Evolutionary conservation across 1,139 yeast genomes (phyloP), one percentile per base, ranked within the genome.

Genomic region (Sugiyamaella pinicola): DNA sequence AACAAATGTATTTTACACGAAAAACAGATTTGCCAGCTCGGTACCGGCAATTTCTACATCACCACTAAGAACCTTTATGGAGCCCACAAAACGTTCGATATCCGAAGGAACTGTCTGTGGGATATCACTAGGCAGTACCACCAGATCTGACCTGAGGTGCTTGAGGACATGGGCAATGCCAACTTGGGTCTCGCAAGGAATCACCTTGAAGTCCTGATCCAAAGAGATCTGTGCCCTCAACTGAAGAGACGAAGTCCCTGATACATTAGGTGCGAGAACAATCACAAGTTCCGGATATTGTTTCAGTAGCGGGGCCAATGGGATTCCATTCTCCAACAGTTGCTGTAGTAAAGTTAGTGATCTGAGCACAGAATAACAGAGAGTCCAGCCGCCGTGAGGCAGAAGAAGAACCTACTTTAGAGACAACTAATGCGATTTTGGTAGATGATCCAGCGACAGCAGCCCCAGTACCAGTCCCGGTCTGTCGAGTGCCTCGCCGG

Each of bases 151-250:
- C 21, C 68, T 57, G 24, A 68, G 52, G 46, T 68, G 71, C 55
- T 68, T 68, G 26, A 67, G 56, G 18, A 68, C 63, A 51, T 68
- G 71, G 5, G 59, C 54, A 47, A 66, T 58, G 10, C 71, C 71
- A 18, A 59, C 54, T 24, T 58, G 60, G 5, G 70, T 66, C 46
- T 67, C 69, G 31, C 70, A 66, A 15, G 65, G 64, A 24, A 68
- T 64, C 39, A 68, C 59, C 37, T 64, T 58, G 50, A 59, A 63
- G 21, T 53, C 54, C 26, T 61, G 58, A 8, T 55, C 56, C 2
- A 44, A 19, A 1, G 62, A 56, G 28, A 64, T 52, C 51, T 63
- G 66, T 19, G 60, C 55, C 4, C 51, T 40, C 12, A 61, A 55
- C n/a, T 52, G 52, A 7, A 39, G 10, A 26, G 22, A 31, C 13